Evolutionary conservation across 2,329 filamentous ascomycete species (phyloP).

Genomic region (Xylariaceae sp.): DNA sequence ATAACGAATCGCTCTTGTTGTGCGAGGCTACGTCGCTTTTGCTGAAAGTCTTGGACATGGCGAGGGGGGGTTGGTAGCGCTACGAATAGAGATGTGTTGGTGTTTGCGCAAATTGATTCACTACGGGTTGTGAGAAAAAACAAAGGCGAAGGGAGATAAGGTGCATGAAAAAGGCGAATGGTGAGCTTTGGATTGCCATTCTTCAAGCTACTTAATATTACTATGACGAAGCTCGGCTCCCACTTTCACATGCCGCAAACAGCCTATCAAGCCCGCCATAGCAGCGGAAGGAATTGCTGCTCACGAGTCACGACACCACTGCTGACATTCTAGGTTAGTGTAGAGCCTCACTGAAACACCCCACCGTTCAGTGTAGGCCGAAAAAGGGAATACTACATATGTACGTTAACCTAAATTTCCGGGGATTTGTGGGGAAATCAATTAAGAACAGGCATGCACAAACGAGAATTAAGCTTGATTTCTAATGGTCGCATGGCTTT

Average conservation of each 20-base stretch:
- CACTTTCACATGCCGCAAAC: constrained; percentile 28
- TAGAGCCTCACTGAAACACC: not conserved
- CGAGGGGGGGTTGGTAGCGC: not conserved
- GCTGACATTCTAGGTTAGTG: too few relatives aligned
- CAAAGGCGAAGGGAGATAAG: not conserved
- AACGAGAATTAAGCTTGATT: too few relatives aligned
- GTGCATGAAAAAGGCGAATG: not conserved
- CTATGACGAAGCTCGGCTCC: constrained; percentile 25
- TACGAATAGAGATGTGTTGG: not conserved
- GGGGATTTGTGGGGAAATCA: too few relatives aligned
- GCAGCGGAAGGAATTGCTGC: not conserved
- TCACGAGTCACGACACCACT: constrained; percentile 21
- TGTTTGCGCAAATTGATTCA: not conserved
- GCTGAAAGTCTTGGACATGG: constrained; percentile 88
- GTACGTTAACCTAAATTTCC: too few relatives aligned
- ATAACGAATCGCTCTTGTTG: constrained; percentile 85
- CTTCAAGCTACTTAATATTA: constrained; percentile 4
- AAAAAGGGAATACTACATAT: too few relatives aligned
- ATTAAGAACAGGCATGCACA: too few relatives aligned
- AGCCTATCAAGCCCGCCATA: constrained; percentile 8
- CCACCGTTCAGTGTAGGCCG: too few relatives aligned
- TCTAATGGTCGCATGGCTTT: too few relatives aligned
- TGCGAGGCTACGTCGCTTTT: constrained; percentile 87
- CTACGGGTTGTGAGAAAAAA: not conserved
- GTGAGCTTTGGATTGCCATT: not conserved